Base-by-base conservation (phyloP, 2,329 filamentous ascomycete species). In the Onygena corvina region DNA sequence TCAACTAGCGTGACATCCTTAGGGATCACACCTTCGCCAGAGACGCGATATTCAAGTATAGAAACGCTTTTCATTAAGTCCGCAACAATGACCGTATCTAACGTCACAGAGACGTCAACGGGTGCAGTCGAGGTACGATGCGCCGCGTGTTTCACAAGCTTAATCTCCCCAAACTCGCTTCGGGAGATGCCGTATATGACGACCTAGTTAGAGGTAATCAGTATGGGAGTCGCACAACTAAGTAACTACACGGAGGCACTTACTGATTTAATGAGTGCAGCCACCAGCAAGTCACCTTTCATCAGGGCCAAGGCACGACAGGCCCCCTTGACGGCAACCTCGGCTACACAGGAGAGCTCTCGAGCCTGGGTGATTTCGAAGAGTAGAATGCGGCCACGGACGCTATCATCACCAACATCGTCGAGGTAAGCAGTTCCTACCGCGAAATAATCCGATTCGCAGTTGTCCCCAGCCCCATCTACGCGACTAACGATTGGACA, bases 31-130 rank as follows among this genome's bases (percentile, higher is more conserved):
- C 76, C 67, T 18, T 72, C 64, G 1, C 79, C 75, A 2, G 75
- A 74, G 0, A 74, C 71, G 60, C 83, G 92, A 60, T 92, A 75
- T 6, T 95, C 72, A 4, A 96, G 70, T 8, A 31, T 31, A 1
- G 84, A 81, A 20, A 94, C 73, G 1, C 86, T 94, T 68, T 96
- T 95, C 85, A 94, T 95, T 40, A 98, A 70, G 61, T 98, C 92
- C 0, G 83, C 85, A 7, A 96, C 81, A 0, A 85, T 86, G 54
- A 98, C 89, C 20, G 78, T 73, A 56, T 83, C 81, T 1, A 77
- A 84, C 1, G 79, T 77, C 11, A 95, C 76, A 7, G 82, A 80
- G 4, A 96, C 64, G 56, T 90, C 86, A 12, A 94, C 79, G 0
- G 92, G 89, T 27, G 86, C 85, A 0, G 88, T 93, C 2, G 87